Conservation (phyloP, 306 rosid species). For the Prunus kanzakura region DNA sequence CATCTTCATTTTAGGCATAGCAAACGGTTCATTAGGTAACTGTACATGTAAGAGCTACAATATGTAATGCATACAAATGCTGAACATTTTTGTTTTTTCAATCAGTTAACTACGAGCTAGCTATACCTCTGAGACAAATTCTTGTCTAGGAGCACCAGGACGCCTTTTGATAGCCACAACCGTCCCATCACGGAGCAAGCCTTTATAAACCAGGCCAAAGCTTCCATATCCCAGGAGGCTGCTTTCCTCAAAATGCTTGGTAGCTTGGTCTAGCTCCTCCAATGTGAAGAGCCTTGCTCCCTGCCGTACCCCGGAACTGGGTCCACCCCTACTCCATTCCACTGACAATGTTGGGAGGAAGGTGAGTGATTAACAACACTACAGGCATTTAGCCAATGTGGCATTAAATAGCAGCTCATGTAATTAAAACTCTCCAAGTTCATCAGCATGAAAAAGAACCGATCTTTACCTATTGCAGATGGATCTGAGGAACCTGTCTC, state of each 20-base stretch:
- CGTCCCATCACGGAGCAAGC: constrained; percentile 42
- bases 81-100: not conserved
- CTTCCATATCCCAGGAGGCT: constrained; percentile 45
- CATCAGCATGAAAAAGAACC: not conserved
- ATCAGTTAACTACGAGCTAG: not conserved
- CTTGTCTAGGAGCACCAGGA: constrained; percentile 30
- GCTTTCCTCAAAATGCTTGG: constrained; percentile 38
- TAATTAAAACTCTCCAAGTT: not conserved
- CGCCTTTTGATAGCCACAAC: constrained; percentile 48
- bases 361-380: not conserved
- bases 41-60: not conserved
- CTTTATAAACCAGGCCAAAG: constrained; percentile 47
- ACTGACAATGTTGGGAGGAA: constrained; percentile 14
- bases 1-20: not conserved
- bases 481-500: constrained; percentile 53
- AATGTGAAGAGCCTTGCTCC: constrained; percentile 32
- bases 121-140: constrained; percentile 38
- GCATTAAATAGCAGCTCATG: not conserved
- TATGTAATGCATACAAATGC: constrained; percentile 5
- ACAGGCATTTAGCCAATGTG: not conserved
- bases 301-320: constrained; percentile 11
- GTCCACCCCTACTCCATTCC: constrained; percentile 39
- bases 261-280: constrained; percentile 42
- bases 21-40: not conserved
- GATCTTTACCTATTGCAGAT: constrained; percentile 34